phyloP scores from a whole-genome alignment of 768 basidiomycete species.

The Podaxis carcinomalis region DNA sequence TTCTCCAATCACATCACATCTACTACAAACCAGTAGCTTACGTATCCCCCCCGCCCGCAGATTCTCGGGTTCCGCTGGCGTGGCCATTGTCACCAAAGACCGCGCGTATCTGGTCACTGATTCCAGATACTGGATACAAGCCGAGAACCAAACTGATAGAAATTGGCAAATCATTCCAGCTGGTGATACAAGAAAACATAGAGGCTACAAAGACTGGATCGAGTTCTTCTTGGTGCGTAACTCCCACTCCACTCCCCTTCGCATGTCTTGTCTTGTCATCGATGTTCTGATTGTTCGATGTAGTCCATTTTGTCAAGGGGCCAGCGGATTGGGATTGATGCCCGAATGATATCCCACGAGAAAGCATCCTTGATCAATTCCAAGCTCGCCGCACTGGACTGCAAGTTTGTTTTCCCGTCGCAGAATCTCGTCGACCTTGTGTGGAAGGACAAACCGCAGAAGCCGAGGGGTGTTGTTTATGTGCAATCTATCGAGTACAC shows the following conservation, averaged over 20 bases:
- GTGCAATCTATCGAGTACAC: slow-evolving; percentile 71
- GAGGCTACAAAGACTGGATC: slow-evolving; percentile 75
- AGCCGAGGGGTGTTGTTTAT: slow-evolving; percentile 61
- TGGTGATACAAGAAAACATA: slow-evolving; percentile 48
- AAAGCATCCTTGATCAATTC: slow-evolving; percentile 58
- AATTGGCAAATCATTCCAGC: slow-evolving; percentile 71
- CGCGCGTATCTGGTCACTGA: slow-evolving; percentile 76
- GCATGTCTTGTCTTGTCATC: not conserved
- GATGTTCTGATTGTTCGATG: not conserved
- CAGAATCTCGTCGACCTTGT: slow-evolving; percentile 81
- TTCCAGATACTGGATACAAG: slow-evolving; percentile 83
- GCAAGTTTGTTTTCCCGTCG: slow-evolving; percentile 74
- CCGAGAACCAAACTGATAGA: slow-evolving; percentile 59
- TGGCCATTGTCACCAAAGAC: slow-evolving; percentile 62
- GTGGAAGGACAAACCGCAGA: slow-evolving; percentile 75
- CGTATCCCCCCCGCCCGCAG: slow-evolving; percentile 10
- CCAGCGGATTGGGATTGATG: slow-evolving; percentile 74
- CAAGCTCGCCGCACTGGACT: slow-evolving; percentile 47
- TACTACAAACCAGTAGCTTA: slow-evolving; percentile 1
- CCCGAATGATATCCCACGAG: slow-evolving; percentile 75
- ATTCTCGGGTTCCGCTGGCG: slow-evolving; percentile 50
- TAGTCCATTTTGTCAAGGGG: slow-evolving; percentile 34
- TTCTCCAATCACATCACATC: slow-evolving; percentile 11
- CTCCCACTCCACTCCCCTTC: not conserved
- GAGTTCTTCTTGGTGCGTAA: slow-evolving; percentile 44